Evolutionary conservation across 208 protist species (phyloP).

Genomic region (Histomonas meleagridis): DNA sequence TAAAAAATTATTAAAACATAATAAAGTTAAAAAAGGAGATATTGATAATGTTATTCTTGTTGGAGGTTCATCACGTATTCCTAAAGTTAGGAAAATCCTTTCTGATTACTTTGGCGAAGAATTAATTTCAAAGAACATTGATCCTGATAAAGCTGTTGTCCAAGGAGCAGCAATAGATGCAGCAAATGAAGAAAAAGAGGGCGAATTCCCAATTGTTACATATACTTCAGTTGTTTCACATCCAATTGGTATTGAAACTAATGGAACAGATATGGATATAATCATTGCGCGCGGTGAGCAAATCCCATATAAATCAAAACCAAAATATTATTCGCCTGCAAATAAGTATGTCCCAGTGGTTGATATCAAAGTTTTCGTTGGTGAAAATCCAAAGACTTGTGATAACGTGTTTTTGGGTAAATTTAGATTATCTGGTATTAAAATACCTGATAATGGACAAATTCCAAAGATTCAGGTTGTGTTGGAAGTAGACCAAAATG

Average conservation of each 20-base stretch:
- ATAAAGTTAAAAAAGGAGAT: background rate
- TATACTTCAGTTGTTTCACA: conserved; percentile 53
- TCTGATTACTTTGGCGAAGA: conserved; percentile 86
- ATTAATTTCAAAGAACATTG: conserved; percentile 61
- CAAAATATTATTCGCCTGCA: conserved; percentile 71
- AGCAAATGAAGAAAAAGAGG: conserved; percentile 75
- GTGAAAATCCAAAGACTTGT: conserved; percentile 82
- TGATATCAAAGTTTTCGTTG: conserved; percentile 95
- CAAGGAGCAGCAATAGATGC: conserved; percentile 79
- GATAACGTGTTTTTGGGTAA: conserved; percentile 94
- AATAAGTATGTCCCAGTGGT: conserved; percentile 58
- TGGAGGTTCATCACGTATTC: conserved; percentile 4
- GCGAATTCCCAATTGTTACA: conserved; percentile 55
- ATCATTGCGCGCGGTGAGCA: conserved; percentile 65
- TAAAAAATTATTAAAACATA: conserved; percentile 38
- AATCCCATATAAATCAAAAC: conserved; percentile 58
- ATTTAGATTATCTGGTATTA: conserved; percentile 74
- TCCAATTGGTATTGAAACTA: conserved; percentile 55
- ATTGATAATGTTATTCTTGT: background rate
- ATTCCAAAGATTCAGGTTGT: conserved; percentile 82
- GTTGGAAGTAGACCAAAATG: conserved; percentile 93
- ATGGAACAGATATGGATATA: conserved; percentile 71
- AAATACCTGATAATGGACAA: conserved; percentile 52
- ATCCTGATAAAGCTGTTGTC: conserved; percentile 67
- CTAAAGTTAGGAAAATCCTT: conserved; percentile 81